Evolutionary conservation across 495 filamentous ascomycete genomes (phyloP).

Genomic region (Xylaria palmicola): DNA sequence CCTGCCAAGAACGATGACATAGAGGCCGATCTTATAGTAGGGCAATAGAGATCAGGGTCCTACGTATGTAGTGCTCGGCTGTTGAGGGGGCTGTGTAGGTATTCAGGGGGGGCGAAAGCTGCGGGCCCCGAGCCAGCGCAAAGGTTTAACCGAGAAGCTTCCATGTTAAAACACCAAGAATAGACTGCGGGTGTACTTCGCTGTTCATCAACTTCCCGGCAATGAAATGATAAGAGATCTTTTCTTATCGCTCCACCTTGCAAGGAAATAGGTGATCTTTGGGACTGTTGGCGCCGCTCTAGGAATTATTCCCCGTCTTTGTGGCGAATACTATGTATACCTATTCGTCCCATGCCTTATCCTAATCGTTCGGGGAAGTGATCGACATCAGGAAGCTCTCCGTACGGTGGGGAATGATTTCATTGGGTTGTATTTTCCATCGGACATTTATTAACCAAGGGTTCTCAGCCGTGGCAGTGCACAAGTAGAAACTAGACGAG

Average conservation of each 20-base stretch:
- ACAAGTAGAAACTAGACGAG: conserved; percentile 6
- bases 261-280: neutral
- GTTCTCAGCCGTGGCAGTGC: conserved; percentile 16
- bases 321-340: neutral
- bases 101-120: neutral
- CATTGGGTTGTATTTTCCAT: conserved; percentile 10
- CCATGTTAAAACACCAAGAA: conserved; percentile 5
- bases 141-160: neutral
- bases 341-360: neutral
- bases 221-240: neutral
- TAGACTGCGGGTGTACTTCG: neutral
- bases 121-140: neutral
- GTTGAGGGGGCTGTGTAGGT: neutral
- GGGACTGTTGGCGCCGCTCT: neutral
- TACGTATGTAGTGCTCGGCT: neutral
- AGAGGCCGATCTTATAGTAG: neutral
- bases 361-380: conserved; percentile 3
- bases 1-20: neutral
- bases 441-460: conserved; percentile 8
- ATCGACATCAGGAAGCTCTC: neutral
- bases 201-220: neutral
- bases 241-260: conserved; percentile 1
- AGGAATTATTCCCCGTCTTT: neutral
- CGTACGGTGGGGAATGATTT: conserved; percentile 6
- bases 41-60: conserved; percentile 2